phyloP scores from a whole-genome alignment of 2,329 filamentous ascomycete genomes.

The Sclerotinia spermophila region DNA sequence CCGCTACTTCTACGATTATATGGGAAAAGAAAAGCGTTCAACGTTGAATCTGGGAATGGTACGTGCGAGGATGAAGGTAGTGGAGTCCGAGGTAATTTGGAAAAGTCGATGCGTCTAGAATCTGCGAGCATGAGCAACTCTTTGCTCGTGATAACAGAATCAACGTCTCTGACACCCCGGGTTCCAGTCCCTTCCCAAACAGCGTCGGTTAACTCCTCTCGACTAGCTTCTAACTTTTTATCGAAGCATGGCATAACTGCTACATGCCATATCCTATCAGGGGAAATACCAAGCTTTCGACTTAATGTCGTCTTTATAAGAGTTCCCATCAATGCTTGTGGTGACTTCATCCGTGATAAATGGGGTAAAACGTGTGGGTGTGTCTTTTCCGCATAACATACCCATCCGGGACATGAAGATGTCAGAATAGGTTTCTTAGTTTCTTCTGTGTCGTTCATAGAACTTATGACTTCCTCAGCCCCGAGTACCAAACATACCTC shows the following conservation, averaged over 20 bases:
- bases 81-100: conserved; percentile 60
- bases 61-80: conserved; percentile 45
- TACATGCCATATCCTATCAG: conserved; percentile 86
- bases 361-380: conserved; percentile 91
- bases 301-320: conserved; percentile 84
- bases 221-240: conserved; percentile 95
- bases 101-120: conserved; percentile 74
- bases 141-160: conserved; percentile 96
- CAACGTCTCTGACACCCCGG: conserved; percentile 75
- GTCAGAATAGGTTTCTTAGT: conserved; percentile 65
- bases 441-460: conserved; percentile 28
- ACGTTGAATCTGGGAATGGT: conserved; percentile 67
- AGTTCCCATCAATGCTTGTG: conserved; percentile 87
- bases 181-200: conserved; percentile 60
- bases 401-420: conserved; percentile 94
- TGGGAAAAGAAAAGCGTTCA: conserved; percentile 74
- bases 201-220: conserved; percentile 82
- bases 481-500: conserved; percentile 80
- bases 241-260: conserved; percentile 99
- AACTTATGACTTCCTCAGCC: conserved; percentile 63
- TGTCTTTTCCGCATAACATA: conserved; percentile 98
- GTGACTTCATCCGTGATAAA: conserved; percentile 86
- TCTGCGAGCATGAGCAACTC: conserved; percentile 88
- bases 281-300: conserved; percentile 65
- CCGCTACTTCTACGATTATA: conserved; percentile 41